These are phyloP conservation scores for Closterium sp. DNA, from an alignment of 139 green algal species.

Conservation along the genomic window DNA sequence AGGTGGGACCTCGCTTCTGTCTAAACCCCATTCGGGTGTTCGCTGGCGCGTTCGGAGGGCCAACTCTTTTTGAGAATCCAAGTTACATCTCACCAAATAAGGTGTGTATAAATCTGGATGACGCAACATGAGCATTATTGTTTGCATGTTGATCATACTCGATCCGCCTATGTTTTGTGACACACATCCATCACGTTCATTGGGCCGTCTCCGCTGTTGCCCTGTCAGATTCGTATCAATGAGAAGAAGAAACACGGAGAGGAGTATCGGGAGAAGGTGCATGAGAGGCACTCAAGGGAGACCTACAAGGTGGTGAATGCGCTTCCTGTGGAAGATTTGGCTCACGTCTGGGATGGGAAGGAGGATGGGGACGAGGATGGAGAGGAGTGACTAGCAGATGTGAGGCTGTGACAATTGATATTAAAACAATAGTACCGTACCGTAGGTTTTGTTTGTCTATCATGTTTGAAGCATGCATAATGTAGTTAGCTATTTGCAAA, in stretches of 20 bases:
- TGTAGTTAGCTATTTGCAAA: no score
- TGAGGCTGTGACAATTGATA: background rate
- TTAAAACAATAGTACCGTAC: background rate
- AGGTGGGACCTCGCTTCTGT: slow-evolving; percentile 81
- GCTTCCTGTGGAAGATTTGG: background rate
- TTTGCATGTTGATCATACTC: background rate
- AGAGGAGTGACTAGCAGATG: background rate
- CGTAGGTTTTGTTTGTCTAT: no score
- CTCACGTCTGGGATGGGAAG: background rate
- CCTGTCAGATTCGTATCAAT: background rate
- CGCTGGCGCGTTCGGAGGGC: slow-evolving; percentile 79
- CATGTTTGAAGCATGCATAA: no score
- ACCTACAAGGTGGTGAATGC: background rate
- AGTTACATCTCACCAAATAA: slow-evolving; percentile 89
- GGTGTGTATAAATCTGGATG: slow-evolving; percentile 38
- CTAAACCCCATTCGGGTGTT: slow-evolving; percentile 92
- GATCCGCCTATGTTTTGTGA: no score
- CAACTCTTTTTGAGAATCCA: slow-evolving; percentile 89
- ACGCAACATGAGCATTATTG: background rate
- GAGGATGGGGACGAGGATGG: background rate
- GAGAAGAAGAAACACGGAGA: background rate
- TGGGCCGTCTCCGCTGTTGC: no score
- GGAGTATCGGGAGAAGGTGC: background rate
- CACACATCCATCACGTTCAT: no score
- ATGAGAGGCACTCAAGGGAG: background rate